Base-by-base conservation (phyloP, 2,329 filamentous ascomycete genomes). In the Tolypocladium tundrense region DNA sequence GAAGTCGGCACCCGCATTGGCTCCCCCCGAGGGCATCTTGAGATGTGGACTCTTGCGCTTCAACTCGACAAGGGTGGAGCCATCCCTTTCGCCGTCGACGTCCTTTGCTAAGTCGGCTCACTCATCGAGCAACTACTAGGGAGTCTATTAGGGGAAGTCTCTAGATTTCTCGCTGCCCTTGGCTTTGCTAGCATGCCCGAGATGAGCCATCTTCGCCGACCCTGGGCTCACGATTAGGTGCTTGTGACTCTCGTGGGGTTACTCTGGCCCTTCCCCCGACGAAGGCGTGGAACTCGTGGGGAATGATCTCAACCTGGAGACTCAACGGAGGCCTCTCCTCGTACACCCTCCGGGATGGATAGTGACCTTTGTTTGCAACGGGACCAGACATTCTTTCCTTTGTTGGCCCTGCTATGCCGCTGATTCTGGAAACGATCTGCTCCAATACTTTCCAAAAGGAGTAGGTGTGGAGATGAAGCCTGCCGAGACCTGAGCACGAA, bases 231-330 rank as follows among this genome's bases (percentile, higher is more conserved):
- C 14, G 16, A 7, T 40, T 40, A 40, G 39, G 14, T 19, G 14
- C 39, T 40, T 40, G 7, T 40, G 6, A 8, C 39, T 40, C 39
- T 40, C 39, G 7, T 19, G 16, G 6, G 39, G 5, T 40, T 16
- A 4, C 21, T 27, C 27, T 6, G 10, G 41, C 24, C 58, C 21
- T 24, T 24, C 21, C 21, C 73, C 73, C 81, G 59, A 83, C 80
- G 75, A 87, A 87, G 27, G 85, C 81, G 64, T 87, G 87, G 64
- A 85, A 84, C 9, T 86, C 73, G 65, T 87, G 84, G 8, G 84
- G 86, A 58, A 86, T 77, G 57, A 78, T 77, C 43, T 77, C 74
- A 61, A 82, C 70, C 57, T 81, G 78, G 56, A 87, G 67, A 6
- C 76, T 79, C 0, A 82, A 83, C 0, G 85, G 85, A n/a, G 82